These are phyloP conservation scores for Daldinia grandis DNA, from an alignment of 495 filamentous ascomycete species.

Conservation along the genomic window DNA sequence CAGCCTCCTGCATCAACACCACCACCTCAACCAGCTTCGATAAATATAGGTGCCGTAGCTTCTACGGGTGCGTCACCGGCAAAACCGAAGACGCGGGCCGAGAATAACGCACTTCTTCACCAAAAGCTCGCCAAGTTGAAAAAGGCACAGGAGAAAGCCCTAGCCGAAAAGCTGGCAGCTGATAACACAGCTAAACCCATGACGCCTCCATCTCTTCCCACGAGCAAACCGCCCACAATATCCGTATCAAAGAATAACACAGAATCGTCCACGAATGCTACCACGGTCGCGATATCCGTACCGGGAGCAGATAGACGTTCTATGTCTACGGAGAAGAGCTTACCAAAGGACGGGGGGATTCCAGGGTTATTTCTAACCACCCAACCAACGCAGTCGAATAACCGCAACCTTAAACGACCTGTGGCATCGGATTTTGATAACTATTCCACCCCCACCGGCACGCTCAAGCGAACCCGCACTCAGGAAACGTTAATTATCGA, in stretches of 20 bases:
- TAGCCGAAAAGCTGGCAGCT: slow-evolving; percentile 38
- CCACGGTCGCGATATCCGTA: neutral
- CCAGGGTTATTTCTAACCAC: slow-evolving; percentile 39
- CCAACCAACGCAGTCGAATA: slow-evolving; percentile 24
- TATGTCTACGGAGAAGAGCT: slow-evolving; percentile 19
- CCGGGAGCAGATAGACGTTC: slow-evolving; percentile 18
- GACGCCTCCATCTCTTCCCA: neutral
- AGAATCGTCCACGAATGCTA: slow-evolving; percentile 1
- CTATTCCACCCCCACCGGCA: slow-evolving; percentile 53
- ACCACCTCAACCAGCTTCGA: slow-evolving; percentile 24
- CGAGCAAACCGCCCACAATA: neutral
- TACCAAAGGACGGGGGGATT: slow-evolving; percentile 33
- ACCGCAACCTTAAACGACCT: slow-evolving; percentile 73
- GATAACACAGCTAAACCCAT: slow-evolving; percentile 13
- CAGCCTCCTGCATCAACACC: slow-evolving; percentile 33
- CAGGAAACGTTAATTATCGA: slow-evolving; percentile 74
- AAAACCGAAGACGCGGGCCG: slow-evolving; percentile 49
- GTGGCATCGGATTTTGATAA: slow-evolving; percentile 83
- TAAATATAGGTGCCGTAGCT: slow-evolving; percentile 13
- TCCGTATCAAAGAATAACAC: neutral
- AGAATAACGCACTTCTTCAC: slow-evolving; percentile 57
- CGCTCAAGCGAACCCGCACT: slow-evolving; percentile 67
- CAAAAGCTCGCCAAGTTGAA: slow-evolving; percentile 58
- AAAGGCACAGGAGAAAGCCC: slow-evolving; percentile 51
- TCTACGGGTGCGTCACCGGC: slow-evolving; percentile 30